Evolutionary conservation across 2,329 filamentous ascomycete genomes (phyloP).

Genomic region (Stachybotrys chlorohalonatus): DNA sequence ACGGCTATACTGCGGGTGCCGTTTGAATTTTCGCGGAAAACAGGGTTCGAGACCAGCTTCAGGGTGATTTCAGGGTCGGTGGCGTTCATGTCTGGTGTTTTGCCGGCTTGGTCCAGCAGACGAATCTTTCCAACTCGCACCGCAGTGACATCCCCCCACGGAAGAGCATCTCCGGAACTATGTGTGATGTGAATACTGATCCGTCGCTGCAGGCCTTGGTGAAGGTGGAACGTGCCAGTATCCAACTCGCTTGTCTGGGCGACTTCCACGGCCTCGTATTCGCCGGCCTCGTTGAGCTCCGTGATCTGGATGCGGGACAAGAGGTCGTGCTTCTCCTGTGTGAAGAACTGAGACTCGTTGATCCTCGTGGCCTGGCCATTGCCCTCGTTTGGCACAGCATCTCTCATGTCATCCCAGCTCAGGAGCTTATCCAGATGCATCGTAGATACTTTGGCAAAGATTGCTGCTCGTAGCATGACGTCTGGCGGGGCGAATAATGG

Average conservation of each 20-base stretch:
- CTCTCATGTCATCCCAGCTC: constrained; percentile 98
- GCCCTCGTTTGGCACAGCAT: constrained; percentile 53
- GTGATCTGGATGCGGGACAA: constrained; percentile 82
- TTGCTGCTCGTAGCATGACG: constrained; percentile 72
- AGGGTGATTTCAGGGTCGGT: constrained; percentile 66
- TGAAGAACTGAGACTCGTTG: constrained; percentile 85
- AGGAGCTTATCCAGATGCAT: constrained; percentile 97
- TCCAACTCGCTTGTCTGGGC: constrained; percentile 78
- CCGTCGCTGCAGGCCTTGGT: constrained; percentile 86
- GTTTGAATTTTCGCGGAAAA: constrained; percentile 77
- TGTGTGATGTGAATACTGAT: constrained; percentile 85
- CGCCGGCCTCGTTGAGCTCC: constrained; percentile 83
- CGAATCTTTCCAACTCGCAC: constrained; percentile 74
- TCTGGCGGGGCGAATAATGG: constrained; percentile 63
- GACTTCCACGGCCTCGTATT: constrained; percentile 88
- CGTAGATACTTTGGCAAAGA: constrained; percentile 81
- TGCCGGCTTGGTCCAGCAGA: constrained; percentile 76
- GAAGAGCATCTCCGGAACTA: constrained; percentile 77
- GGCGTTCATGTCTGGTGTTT: constrained; percentile 69
- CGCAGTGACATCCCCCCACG: constrained; percentile 75
- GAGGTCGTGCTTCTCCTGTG: constrained; percentile 88
- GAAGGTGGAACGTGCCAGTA: constrained; percentile 84
- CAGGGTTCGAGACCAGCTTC: constrained; percentile 67
- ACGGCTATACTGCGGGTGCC: constrained; percentile 82
- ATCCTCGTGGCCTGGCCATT: constrained; percentile 57